A percentile compares a stretch with the other conserved stretches of the same genome.
Conservation (phyloP, 2,329 filamentous ascomycete species). For the Penicillium aurantiogriseum region DNA sequence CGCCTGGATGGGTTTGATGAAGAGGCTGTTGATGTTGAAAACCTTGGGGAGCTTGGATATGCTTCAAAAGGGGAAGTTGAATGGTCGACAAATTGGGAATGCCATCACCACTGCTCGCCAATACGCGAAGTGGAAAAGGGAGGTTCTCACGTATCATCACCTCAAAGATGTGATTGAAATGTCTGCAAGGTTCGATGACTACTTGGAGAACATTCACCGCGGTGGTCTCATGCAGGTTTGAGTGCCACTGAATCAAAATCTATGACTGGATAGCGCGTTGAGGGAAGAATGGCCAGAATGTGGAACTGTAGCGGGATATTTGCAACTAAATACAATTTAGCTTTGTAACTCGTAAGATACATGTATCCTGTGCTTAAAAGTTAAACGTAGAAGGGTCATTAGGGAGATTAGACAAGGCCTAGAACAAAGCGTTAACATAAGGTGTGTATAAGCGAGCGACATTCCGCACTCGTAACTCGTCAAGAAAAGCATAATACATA, state of each 20-base stretch:
- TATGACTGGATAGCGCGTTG: neutral
- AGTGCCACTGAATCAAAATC: neutral
- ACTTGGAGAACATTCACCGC: too few relatives aligned
- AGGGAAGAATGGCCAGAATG: neutral
- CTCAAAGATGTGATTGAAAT: too few relatives aligned
- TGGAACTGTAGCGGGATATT: neutral
- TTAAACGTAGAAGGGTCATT: constrained; percentile 31
- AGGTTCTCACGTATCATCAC: too few relatives aligned
- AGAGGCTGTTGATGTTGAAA: constrained; percentile 8
- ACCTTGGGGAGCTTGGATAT: constrained; percentile 12
- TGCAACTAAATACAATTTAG: neutral
- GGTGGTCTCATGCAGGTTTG: too few relatives aligned
- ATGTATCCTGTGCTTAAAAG: constrained; percentile 11
- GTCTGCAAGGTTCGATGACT: too few relatives aligned
- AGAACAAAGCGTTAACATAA: constrained; percentile 6
- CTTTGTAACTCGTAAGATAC: neutral
- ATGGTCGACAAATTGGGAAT: constrained; percentile 19
- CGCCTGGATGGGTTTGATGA: neutral
- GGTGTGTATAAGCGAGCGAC: neutral
- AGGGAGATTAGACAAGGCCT: constrained; percentile 37
- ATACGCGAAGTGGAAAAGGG: constrained; percentile 14
- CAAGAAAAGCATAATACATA: constrained; percentile 16
- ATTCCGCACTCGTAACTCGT: neutral
- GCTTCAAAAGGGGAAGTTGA: constrained; percentile 15
- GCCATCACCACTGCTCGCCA: constrained; percentile 16